Percentiles rank a stretch among this genome's conserved stretches.
Evolutionary conservation across 2,329 filamentous ascomycete genomes (phyloP).

Genomic region (Gnomoniopsis smithogilvyi): DNA sequence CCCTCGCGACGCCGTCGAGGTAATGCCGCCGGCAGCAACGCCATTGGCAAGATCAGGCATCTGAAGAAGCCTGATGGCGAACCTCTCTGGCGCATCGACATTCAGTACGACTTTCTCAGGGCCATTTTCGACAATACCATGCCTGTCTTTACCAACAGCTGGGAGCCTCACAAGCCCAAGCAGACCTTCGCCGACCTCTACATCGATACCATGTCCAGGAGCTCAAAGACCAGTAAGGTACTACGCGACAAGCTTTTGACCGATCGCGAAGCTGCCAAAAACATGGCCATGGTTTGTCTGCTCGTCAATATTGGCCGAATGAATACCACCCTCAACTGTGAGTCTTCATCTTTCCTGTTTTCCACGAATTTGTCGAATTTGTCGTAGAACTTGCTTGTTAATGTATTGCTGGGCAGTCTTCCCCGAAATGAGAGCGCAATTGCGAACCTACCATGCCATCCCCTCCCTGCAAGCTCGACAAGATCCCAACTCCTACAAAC

Average conservation of each 20-base stretch:
- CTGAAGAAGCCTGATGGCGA: conserved; percentile 88
- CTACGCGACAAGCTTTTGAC: conserved; percentile 93
- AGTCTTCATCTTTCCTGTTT: conserved; percentile 27
- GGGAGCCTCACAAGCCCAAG: conserved; percentile 62
- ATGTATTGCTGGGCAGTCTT: conserved; percentile 66
- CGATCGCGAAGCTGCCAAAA: conserved; percentile 87
- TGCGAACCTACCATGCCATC: conserved; percentile 97
- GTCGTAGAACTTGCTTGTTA: conserved; percentile 17
- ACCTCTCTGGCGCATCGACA: conserved; percentile 81
- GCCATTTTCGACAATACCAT: conserved; percentile 73
- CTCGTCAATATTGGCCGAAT: conserved; percentile 96
- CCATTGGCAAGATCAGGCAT: conserved; percentile 70
- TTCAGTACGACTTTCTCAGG: conserved; percentile 82
- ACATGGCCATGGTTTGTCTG: conserved; percentile 99
- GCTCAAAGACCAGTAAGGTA: conserved; percentile 98
- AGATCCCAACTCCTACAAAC: conserved; percentile 95
- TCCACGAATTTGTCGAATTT: conserved; percentile 2
- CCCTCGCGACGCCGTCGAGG: conserved; percentile 24
- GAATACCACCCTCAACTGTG: conserved; percentile 98
- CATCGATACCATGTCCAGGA: conserved; percentile 97
- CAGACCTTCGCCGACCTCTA: conserved; percentile 93
- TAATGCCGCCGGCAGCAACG: conserved; percentile 31
- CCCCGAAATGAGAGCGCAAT: conserved; percentile 96
- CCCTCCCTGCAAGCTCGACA: conserved; percentile 93
- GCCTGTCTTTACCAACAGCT: conserved; percentile 86